Base-by-base conservation (phyloP, 1,284 basidiomycete genomes). In the Malassezia obtusa region DNA sequence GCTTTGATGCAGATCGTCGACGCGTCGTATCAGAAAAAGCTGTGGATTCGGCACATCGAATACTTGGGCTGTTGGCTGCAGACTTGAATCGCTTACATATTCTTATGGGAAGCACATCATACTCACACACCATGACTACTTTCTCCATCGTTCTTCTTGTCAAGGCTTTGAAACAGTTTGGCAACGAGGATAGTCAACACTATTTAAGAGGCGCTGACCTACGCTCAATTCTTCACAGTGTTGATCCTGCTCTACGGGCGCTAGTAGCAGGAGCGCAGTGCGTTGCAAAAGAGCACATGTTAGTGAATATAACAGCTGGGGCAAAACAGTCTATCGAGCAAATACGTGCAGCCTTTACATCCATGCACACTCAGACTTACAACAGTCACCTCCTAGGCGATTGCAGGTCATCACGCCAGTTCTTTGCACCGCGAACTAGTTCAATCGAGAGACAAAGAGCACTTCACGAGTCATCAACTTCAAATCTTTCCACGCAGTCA, bases 141-240 rank as follows among this genome's bases (percentile, higher is more conserved):
- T 45, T 35, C 17, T 26, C 44, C 12, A 45, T 45, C 15, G 44
- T 45, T 3, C 32, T 45, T 4, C 44, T 45, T 9, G 33, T 45
- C 30, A 45, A 45, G 28, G 32, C 32, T 7, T 15, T 32, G 4
- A 35, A 45, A n/a, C 17, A 45, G n/a, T 45, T 35, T 17, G 44
- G 28, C 4, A 24, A 32, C n/a, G 19, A 35, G 10, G 44, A 32
- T 4, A 11, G 14, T 11, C 9, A 2, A 6, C 19, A 17, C 15
- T 10, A 14, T 21, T 32, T 32, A 7, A 14, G 17, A 4, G 44
- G 44, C 19, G 19, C 28, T 2, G 44, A 45, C 15, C 15, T 31
- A 4, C 30, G 19, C 19, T 6, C 28, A 5, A 15, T 45, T 21
- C 15, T 31, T 3, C 19, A 8, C 17, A 45, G 44, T 22, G 14